Conservation (phyloP, 2,329 filamentous ascomycete genomes). For the Aspergillus candidus region DNA sequence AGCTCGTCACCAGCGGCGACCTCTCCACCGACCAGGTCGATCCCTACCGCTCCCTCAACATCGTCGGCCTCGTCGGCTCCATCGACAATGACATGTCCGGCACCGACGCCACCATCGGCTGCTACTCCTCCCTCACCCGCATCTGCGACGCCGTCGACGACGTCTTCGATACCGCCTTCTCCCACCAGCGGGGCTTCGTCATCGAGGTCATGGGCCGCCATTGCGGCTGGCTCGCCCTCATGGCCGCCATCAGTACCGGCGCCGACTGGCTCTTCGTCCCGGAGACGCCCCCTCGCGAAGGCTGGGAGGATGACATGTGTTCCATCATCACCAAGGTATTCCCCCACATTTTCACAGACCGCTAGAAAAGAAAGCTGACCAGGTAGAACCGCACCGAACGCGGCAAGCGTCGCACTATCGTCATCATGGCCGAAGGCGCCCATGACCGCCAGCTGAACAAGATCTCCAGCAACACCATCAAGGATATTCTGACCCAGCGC, state of each 20-base stretch:
- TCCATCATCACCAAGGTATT: conserved; percentile 64
- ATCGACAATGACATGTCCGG: conserved; percentile 98
- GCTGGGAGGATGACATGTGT: conserved; percentile 89
- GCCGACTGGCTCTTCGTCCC: conserved; percentile 97
- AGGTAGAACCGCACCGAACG: conserved; percentile 65
- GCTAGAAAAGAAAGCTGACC: not conserved
- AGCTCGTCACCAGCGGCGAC: conserved; percentile 70
- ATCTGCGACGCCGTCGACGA: conserved; percentile 96
- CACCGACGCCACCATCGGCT: conserved; percentile 95
- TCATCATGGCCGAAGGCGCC: conserved; percentile 94
- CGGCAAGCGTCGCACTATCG: conserved; percentile 95
- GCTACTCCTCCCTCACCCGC: conserved; percentile 84
- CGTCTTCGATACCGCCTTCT: conserved; percentile 87
- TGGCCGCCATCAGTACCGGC: conserved; percentile 90
- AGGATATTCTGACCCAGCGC: conserved; percentile 75
- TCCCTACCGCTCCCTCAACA: conserved; percentile 82
- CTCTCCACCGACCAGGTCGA: conserved; percentile 64
- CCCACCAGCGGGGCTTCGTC: conserved; percentile 92
- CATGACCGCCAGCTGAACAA: conserved; percentile 77
- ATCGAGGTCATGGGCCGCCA: conserved; percentile 98
- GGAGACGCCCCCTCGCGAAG: conserved; percentile 78
- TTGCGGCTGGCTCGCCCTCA: conserved; percentile 94
- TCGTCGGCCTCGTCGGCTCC: conserved; percentile 90
- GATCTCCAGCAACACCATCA: conserved; percentile 75
- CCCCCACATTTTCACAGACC: not conserved